Evolutionary conservation across 768 basidiomycete genomes (phyloP), one percentile per base, ranked within the genome.

Genomic region (Cubamyces lactineus): DNA sequence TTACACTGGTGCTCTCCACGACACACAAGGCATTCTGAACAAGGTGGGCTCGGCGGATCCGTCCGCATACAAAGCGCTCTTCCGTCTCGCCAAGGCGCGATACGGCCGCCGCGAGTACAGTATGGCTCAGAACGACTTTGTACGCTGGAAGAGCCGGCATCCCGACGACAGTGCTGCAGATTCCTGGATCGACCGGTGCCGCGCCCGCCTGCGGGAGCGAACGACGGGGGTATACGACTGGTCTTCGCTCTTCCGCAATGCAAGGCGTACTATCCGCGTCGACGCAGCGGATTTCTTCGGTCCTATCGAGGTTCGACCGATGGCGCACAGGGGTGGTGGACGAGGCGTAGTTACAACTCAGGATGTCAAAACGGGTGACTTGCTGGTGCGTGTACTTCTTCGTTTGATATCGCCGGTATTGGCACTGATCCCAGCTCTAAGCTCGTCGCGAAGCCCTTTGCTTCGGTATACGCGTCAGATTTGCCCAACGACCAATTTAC

Each of bases 401-500:
- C 19, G 28, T 28, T 28, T 0, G 3, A n/a, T 2, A 3, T 1
- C 8, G n/a, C 34, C 49, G 0, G 26, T 21, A 2, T 17, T 26
- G 23, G 5, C 16, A 46, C 13, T 53, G 8, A 57, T 30, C 4
- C 12, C 9, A 5, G 6, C 17, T 38, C 5, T 16, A n/a, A 72
- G 71, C 54, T 74, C 30, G 71, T 72, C 12, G 19, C 71, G 3
- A 75, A 73, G 57, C 70, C 73, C 3, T 72, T 72, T 46, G 68
- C 64, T 12, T 65, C 65, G 13, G 58, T 54, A 7, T 69, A 61
- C 49, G 53, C 53, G 0, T 40, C 63, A 23, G 68, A 71, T 16
- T 47, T 63, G 8, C 61, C 59, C 1, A 28, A 45, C 19, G 23
- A 61, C 24, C 51, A 30, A 19, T 15, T 54, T 11, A 43, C 55